Conservation (phyloP, 116 monocot species). For the Phalaenopsis hybrid region DNA sequence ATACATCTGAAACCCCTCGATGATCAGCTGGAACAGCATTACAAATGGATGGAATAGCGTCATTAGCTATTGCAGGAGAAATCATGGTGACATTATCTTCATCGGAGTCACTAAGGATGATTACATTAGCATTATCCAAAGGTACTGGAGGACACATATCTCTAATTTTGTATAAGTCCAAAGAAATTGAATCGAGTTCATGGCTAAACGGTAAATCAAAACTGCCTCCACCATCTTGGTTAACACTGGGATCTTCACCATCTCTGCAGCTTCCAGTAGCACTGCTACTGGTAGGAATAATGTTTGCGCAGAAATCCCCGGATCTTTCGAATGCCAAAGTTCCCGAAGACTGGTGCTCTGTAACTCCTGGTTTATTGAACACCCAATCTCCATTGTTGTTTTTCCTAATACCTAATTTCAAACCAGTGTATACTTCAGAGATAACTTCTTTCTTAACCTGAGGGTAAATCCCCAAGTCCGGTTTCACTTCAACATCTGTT, state of each 20-base stretch:
- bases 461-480: slow-evolving; percentile 20
- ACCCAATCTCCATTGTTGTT: slow-evolving; percentile 71
- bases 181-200: slow-evolving; percentile 44
- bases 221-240: slow-evolving; percentile 56
- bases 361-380: slow-evolving; percentile 43
- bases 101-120: slow-evolving; percentile 90
- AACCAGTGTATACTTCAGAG: slow-evolving; percentile 45
- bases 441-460: slow-evolving; percentile 42
- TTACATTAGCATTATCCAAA: slow-evolving; percentile 40
- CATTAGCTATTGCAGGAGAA: slow-evolving; percentile 14
- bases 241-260: slow-evolving; percentile 77
- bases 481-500: slow-evolving; percentile 28
- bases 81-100: slow-evolving; percentile 51
- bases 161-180: slow-evolving; percentile 35
- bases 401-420: slow-evolving; percentile 67
- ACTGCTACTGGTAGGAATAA: slow-evolving; percentile 51
- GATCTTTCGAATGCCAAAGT: slow-evolving; percentile 26
- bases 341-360: slow-evolving; percentile 23
- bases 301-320: slow-evolving; percentile 27
- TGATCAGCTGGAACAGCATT: slow-evolving; percentile 23
- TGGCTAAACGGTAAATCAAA: slow-evolving; percentile 35
- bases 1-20: slow-evolving; percentile 34
- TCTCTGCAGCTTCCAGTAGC: slow-evolving; percentile 64
- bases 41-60: slow-evolving; percentile 6
- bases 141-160: slow-evolving; percentile 22